Evolutionary conservation across 352 stramenopile genomes (phyloP), one percentile per base, ranked within the genome.

Genomic region (Phytophthora colocasiae): DNA sequence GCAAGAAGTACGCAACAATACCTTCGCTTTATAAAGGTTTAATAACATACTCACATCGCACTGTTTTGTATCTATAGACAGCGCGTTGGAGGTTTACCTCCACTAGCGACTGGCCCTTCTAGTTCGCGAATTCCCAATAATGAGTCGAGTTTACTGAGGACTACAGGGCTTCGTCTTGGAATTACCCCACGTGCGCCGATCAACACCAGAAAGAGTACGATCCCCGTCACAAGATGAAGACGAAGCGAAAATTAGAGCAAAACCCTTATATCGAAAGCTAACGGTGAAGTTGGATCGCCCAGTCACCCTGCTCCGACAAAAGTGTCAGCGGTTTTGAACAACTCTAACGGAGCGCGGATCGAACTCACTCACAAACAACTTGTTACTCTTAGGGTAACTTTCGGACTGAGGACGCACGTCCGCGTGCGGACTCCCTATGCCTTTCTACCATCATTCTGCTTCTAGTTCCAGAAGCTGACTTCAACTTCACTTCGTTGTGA

Each of bases 271-370:
- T 12, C 38, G 44, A 47, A 22, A 15, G 10, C 26, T 64, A 34
- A 29, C 44, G 12, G 58, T 49, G 27, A 66, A 65, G 27, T 57
- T 58, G 29, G 39, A 0, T 49, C 49, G 10, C 47, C 70, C 27
- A 78, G 70, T 39, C 60, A 72, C 22, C 60, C 66, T 49, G 40
- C 52, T 46, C 70, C 57, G 1, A 75, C 48, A 2, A 69, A 75
- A 29, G 62, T 70, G n/a, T 57, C 55, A 19, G 56, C 27, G n/a
- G 6, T 66, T 39, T 36, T 73, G 2, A 62, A 27, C 19, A 22
- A 19, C 2, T 45, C 52, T 15, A 51, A 59, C 15, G 43, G 60
- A 62, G 36, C 27, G 22, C 29, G 50, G 11, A 10, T 51, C 32
- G 17, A n/a, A 19, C 19, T 19, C 19, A 19, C 19, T 19, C 19